These are phyloP conservation scores for Malassezia vespertilionis DNA, from an alignment of 1,284 basidiomycete genomes.

Conservation along the genomic window DNA sequence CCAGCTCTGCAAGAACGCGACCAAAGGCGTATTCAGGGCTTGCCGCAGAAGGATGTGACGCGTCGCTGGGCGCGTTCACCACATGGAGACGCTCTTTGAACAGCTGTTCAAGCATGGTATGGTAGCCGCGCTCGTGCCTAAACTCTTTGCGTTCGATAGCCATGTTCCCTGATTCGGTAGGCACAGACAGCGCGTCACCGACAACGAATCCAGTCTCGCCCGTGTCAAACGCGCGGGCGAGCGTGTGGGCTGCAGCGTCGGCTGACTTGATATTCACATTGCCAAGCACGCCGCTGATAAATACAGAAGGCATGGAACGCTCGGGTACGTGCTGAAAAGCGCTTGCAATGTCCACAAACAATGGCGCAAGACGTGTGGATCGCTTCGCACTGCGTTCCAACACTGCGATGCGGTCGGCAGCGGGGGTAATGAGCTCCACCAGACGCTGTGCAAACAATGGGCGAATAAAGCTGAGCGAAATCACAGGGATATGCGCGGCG, in stretches of 20 bases:
- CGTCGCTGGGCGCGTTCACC: constrained; percentile 54
- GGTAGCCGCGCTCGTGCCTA: constrained; percentile 82
- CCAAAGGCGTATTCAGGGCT: constrained; percentile 89
- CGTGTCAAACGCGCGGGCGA: constrained; percentile 23
- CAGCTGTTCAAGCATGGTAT: constrained; percentile 69
- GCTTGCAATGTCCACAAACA: constrained; percentile 70
- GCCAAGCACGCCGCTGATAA: constrained; percentile 32
- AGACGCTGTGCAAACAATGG: constrained; percentile 64
- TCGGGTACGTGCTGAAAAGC: constrained; percentile 59
- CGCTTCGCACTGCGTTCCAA: constrained; percentile 68
- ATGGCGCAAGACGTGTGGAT: constrained; percentile 73
- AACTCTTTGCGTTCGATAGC: constrained; percentile 51
- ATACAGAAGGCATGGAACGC: constrained; percentile 25
- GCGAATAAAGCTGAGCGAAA: constrained; percentile 62
- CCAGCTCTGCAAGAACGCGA: constrained; percentile 67
- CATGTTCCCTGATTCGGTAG: constrained; percentile 49
- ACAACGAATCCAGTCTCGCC: constrained; percentile 40
- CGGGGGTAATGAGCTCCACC: constrained; percentile 57
- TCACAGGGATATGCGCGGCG: constrained; percentile 52
- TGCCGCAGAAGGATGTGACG: constrained; percentile 54
- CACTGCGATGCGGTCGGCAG: constrained; percentile 64
- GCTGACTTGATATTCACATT: constrained; percentile 20
- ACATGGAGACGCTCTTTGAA: constrained; percentile 75
- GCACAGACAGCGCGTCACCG: constrained; percentile 43
- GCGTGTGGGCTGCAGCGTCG: constrained; percentile 24